Percentiles rank a stretch among this genome's conserved stretches.
Conservation (phyloP, 495 filamentous ascomycete genomes). For the Acidomyces sp. region DNA sequence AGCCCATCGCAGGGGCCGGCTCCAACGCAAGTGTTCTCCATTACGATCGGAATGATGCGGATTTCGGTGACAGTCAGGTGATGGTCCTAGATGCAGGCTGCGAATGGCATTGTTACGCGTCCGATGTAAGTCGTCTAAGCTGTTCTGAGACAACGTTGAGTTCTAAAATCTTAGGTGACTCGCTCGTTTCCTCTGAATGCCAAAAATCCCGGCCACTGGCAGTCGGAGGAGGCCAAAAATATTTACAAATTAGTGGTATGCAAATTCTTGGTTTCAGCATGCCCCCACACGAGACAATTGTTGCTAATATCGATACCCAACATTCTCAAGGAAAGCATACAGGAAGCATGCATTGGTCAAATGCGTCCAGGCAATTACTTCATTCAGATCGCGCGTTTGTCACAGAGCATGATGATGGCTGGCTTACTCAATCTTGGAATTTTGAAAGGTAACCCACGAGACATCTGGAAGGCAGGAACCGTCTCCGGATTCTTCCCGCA, state of each 20-base stretch:
- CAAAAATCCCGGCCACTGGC: slow-evolving; percentile 40
- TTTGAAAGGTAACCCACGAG: slow-evolving; percentile 43
- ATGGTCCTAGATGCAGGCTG: slow-evolving; percentile 75
- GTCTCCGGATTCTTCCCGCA: slow-evolving; percentile 80
- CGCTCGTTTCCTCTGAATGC: slow-evolving; percentile 62
- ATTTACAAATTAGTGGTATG: slow-evolving; percentile 69
- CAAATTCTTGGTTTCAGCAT: no score
- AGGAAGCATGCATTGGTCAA: slow-evolving; percentile 56
- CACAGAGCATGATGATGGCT: slow-evolving; percentile 56
- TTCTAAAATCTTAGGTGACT: slow-evolving; percentile 45
- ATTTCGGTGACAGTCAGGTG: slow-evolving; percentile 51
- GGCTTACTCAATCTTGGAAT: slow-evolving; percentile 62
- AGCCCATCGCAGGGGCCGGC: slow-evolving; percentile 71
- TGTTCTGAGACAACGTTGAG: neutral
- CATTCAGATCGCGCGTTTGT: slow-evolving; percentile 53
- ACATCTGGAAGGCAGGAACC: slow-evolving; percentile 55
- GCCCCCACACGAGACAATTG: no score
- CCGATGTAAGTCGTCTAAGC: slow-evolving; percentile 16
- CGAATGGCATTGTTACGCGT: slow-evolving; percentile 80
- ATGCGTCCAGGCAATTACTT: slow-evolving; percentile 55
- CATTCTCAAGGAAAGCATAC: slow-evolving; percentile 77
- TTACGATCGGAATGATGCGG: slow-evolving; percentile 65
- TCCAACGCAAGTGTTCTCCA: slow-evolving; percentile 71
- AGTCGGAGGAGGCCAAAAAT: slow-evolving; percentile 44
- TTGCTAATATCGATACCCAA: no score